Conservation (phyloP, 1,284 basidiomycete species). For the Fomes fomentarius region DNA sequence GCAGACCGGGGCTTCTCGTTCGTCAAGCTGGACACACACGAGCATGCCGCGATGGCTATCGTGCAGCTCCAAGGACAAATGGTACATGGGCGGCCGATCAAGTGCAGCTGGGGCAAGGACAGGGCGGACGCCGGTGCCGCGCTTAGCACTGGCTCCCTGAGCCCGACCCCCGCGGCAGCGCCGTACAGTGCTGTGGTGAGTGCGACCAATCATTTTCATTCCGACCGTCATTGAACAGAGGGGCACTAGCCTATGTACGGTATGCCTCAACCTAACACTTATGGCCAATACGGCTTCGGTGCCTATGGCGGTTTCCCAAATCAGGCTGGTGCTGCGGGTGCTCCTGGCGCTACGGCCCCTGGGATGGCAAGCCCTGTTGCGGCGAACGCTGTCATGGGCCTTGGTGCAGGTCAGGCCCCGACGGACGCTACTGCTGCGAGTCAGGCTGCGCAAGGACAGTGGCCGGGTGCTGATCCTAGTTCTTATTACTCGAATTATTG, state of each 20-base stretch:
- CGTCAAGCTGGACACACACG: constrained; percentile 97
- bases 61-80: constrained; percentile 93
- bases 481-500: constrained; percentile 83
- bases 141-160: constrained; percentile 55
- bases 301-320: constrained; percentile 74
- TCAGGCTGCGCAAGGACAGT: constrained; percentile 69
- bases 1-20: constrained; percentile 98
- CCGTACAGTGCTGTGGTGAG: constrained; percentile 78
- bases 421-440: constrained; percentile 56
- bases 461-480: constrained; percentile 68
- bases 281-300: constrained; percentile 80
- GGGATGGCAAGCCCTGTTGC: constrained; percentile 68
- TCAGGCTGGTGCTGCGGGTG: constrained; percentile 62
- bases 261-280: constrained; percentile 80
- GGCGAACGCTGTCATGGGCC: constrained; percentile 55
- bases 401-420: constrained; percentile 56
- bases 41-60: constrained; percentile 97
- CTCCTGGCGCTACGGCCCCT: constrained; percentile 62
- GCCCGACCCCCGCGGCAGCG: constrained; percentile 65
- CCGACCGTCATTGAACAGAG: constrained; percentile 33
- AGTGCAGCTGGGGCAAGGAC: constrained; percentile 99
- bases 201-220: no score
- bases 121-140: constrained; percentile 71
- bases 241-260: constrained; percentile 90
- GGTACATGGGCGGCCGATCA: constrained; percentile 94